Percentiles rank a stretch among this genome's conserved stretches.
phyloP scores from a whole-genome alignment of 2,329 filamentous ascomycete genomes.

The Exophiala sp. region DNA sequence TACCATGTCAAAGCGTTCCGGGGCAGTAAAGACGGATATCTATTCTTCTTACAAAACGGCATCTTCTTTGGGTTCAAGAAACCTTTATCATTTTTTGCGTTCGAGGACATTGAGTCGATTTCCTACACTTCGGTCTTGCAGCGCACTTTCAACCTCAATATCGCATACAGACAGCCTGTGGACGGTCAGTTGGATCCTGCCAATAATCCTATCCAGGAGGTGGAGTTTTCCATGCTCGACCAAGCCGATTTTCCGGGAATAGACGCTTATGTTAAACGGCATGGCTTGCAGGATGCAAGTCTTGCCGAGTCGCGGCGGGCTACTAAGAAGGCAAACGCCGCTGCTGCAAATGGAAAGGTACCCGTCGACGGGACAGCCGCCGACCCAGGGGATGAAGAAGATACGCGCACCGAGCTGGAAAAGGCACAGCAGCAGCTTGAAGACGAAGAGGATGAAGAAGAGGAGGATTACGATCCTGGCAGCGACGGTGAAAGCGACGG shows the following conservation, averaged over 20 bases:
- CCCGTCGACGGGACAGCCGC: neutral
- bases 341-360: constrained; percentile 7
- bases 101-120: constrained; percentile 53
- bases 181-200: neutral
- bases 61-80: constrained; percentile 63
- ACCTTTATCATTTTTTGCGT: constrained; percentile 57
- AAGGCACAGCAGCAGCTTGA: constrained; percentile 52
- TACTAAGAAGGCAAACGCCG: constrained; percentile 53
- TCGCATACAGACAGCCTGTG: constrained; percentile 37
- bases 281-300: constrained; percentile 57
- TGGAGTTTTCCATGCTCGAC: constrained; percentile 62
- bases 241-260: constrained; percentile 58
- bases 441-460: constrained; percentile 40
- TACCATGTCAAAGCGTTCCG: constrained; percentile 59
- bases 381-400: constrained; percentile 30
- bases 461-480: constrained; percentile 49
- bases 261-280: constrained; percentile 56
- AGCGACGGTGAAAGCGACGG: constrained; percentile 45
- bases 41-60: constrained; percentile 57
- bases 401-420: constrained; percentile 54
- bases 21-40: constrained; percentile 61
- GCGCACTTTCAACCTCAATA: constrained; percentile 60
- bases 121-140: constrained; percentile 60
- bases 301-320: constrained; percentile 52
- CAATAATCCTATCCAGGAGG: constrained; percentile 45